Evolutionary conservation across 2,329 filamentous ascomycete genomes (phyloP), one percentile per base, ranked within the genome.

Genomic region (Tothia fuscella): DNA sequence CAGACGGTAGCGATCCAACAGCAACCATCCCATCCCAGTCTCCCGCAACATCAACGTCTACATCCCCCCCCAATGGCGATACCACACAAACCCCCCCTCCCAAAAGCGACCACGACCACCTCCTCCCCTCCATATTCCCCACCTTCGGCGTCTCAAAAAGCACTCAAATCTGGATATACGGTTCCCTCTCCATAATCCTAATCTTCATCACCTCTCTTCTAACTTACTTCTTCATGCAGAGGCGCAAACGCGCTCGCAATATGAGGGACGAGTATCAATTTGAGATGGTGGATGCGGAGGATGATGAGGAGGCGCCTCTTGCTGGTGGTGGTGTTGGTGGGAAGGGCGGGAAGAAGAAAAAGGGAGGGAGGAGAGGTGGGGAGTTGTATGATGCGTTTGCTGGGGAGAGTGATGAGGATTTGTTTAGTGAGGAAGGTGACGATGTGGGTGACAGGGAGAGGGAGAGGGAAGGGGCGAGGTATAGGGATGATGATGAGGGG

Each of bases 361-460:
- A 67, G 44, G 69, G 73, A 49, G 51, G 71, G 62, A 58, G 67
- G 49, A 67, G 85, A 16, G 91, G 86, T 2, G 87, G 89, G 21
- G 89, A 96, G 65, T 66, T 98, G 33, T 98, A 98, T 59, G 91
- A 98, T 67, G 91, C 91, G 4, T 98, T 98, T 69, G 91, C 91
- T 0, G 88, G 85, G 13, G 89, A 87, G 40, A 89, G 89, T 44
- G 88, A 91, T 44, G 82, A 85, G 42, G 78, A 82, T 45, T 64
- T 75, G 30, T 45, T 49, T 22, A 51, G 21, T 13, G 41, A 43
- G 10, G 41, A 38, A 9, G 35, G 17, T 34, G 31, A 9, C 7
- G 31, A 10, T 10, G 9, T 9, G 9, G 31, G 7, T 9, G 31
- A 16, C 7, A 34, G 31, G 16, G 39, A 41, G 16, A 22, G 28